Percentiles rank a stretch among this genome's conserved stretches.
Conservation (phyloP, 2,329 filamentous ascomycete genomes). For the Fusarium decemcellulare region DNA sequence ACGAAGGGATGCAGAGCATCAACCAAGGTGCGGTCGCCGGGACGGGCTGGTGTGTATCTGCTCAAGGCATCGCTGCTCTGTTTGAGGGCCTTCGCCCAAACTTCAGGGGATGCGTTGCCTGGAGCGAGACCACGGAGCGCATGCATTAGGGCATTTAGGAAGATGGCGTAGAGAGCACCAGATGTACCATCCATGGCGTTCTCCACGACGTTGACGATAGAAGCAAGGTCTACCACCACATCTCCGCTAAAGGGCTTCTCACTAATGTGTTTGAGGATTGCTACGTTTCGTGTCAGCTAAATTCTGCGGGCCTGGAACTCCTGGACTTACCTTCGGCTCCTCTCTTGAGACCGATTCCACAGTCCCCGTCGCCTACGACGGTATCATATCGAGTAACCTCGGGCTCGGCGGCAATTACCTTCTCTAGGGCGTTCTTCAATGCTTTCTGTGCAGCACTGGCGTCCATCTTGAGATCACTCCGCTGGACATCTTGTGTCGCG, state of each 20-base stretch:
- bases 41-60: slow-evolving; percentile 90
- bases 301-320: not conserved
- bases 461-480: slow-evolving; percentile 69
- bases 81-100: slow-evolving; percentile 77
- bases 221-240: slow-evolving; percentile 65
- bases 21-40: slow-evolving; percentile 90
- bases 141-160: slow-evolving; percentile 86
- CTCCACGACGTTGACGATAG: slow-evolving; percentile 69
- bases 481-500: slow-evolving; percentile 51
- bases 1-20: slow-evolving; percentile 94
- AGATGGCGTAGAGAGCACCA: slow-evolving; percentile 80
- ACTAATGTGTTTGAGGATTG: slow-evolving; percentile 65
- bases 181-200: slow-evolving; percentile 74
- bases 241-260: slow-evolving; percentile 64
- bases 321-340: slow-evolving; percentile 79
- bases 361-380: slow-evolving; percentile 91
- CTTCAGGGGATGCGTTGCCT: slow-evolving; percentile 56
- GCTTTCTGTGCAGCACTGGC: slow-evolving; percentile 62
- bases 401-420: slow-evolving; percentile 76
- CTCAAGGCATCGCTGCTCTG: slow-evolving; percentile 79
- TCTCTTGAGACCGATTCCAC: slow-evolving; percentile 87
- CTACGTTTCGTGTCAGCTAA: slow-evolving; percentile 52
- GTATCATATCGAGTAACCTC: slow-evolving; percentile 83
- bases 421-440: slow-evolving; percentile 71
- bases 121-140: slow-evolving; percentile 63